Conservation (phyloP, 345 rosid species). For the Brassica nigra region DNA sequence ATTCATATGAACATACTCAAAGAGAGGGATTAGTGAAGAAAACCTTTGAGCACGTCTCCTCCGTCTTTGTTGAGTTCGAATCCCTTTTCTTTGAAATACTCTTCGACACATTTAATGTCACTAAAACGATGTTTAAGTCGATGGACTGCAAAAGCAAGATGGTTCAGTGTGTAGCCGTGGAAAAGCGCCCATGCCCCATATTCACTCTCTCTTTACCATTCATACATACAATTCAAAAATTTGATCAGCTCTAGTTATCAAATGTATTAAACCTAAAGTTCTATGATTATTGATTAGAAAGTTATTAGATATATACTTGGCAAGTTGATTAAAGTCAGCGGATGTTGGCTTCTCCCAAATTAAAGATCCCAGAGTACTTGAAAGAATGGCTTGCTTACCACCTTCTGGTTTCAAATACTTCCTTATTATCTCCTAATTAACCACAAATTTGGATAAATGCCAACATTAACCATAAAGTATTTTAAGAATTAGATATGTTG, state of each 20-base stretch:
- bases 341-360: slow-evolving; percentile 78
- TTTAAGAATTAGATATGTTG: not conserved
- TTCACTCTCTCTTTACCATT: slow-evolving; percentile 70
- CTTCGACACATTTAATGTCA: slow-evolving; percentile 54
- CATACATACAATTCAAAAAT: not conserved
- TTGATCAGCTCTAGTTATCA: not conserved
- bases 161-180: slow-evolving; percentile 89
- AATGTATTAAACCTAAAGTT: not conserved
- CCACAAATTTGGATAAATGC: slow-evolving; percentile 10
- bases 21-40: not conserved
- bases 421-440: slow-evolving; percentile 65
- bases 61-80: slow-evolving; percentile 84
- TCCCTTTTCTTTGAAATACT: slow-evolving; percentile 63
- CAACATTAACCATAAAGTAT: not conserved
- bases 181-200: slow-evolving; percentile 95
- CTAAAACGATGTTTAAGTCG: slow-evolving; percentile 64
- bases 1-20: not conserved
- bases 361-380: slow-evolving; percentile 75
- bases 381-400: slow-evolving; percentile 69
- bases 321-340: slow-evolving; percentile 75
- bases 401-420: slow-evolving; percentile 60
- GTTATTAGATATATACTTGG: slow-evolving; percentile 49
- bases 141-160: slow-evolving; percentile 81
- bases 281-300: not conserved
- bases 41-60: slow-evolving; percentile 80